Base-by-base conservation (phyloP, 2,329 filamentous ascomycete genomes). In the Didymella pomorum region DNA sequence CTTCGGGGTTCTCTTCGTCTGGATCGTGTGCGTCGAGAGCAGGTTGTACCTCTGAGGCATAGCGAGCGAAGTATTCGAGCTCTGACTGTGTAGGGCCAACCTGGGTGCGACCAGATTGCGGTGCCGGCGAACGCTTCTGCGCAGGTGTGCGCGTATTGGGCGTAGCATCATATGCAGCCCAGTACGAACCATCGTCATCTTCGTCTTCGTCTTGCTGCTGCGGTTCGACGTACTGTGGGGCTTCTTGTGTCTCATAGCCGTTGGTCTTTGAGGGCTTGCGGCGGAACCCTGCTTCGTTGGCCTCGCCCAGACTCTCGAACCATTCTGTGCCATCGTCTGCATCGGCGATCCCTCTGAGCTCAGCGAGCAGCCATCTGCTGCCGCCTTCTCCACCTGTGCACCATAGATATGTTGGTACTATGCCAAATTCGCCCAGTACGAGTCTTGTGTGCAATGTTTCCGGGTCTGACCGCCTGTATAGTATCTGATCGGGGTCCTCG, bases 21-120 rank as follows among this genome's bases (percentile, higher is more conserved):
- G 90, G 90, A 65, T 93, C 90, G 73, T 93, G 87, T 55, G 86
- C 87, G 75, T 94, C 91, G 82, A 94, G 87, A 29, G 90, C 90
- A 2, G 91, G 90, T 72, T 94, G 91, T 9, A 94, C 90, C 62
- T 86, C 82, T n/a, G 71, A 69, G 67, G 90, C 88, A 74, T 95
- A 94, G 71, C 89, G 87, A 18, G 89, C 86, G 74, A 87, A 94
- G 75, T 94, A 94, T 42, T 87, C 87, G 45, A 89, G 86, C 61
- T 93, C 90, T 49, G 83, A 72, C 7, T 78, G 73, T 52, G 68
- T 73, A 26, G 65, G 76, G 58, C 64, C 72, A 60, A 65, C 64
- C 68, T 76, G 73, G 9, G 66, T 77, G 64, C 52, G 73, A 68
- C 76, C 35, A 76, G 72, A 61, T 16, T 67, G 65, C 1, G 89